These are phyloP conservation scores for Boletus rubescentipes DNA, from an alignment of 768 basidiomycete genomes.

Conservation along the genomic window DNA sequence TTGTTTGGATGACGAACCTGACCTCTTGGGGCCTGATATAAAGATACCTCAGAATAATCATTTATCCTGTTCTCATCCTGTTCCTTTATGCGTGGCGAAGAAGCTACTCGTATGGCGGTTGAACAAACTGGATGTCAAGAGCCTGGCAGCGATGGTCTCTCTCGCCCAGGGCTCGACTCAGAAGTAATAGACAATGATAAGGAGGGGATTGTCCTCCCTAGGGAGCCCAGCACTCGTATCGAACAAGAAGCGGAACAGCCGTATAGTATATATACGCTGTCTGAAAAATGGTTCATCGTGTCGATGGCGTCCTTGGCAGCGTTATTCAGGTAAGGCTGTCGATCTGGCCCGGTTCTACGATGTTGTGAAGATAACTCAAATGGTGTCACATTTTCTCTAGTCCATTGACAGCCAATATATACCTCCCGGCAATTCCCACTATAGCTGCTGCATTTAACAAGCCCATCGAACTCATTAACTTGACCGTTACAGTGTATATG, in stretches of 20 bases:
- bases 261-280: constrained; percentile 50
- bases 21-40: neutral
- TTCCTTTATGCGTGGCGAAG: neutral
- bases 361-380: neutral
- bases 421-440: constrained; percentile 76
- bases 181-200: neutral
- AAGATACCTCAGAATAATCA: neutral
- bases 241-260: constrained; percentile 12
- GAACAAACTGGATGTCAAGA: constrained; percentile 5
- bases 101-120: neutral
- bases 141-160: neutral
- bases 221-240: neutral
- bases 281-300: constrained; percentile 73
- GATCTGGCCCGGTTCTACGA: neutral
- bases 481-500: constrained; percentile 70
- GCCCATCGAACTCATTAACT: constrained; percentile 69
- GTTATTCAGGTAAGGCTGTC: constrained; percentile 52
- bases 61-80: neutral
- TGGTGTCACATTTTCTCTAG: constrained; percentile 30
- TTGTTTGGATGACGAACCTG: neutral
- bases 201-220: neutral
- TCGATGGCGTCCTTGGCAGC: constrained; percentile 58
- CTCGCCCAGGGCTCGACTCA: neutral
- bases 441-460: constrained; percentile 59
- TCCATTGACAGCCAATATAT: constrained; percentile 74